Evolutionary conservation across 805 yeast species (phyloP).

Genomic region (Lipomyces yamanashiensis): DNA sequence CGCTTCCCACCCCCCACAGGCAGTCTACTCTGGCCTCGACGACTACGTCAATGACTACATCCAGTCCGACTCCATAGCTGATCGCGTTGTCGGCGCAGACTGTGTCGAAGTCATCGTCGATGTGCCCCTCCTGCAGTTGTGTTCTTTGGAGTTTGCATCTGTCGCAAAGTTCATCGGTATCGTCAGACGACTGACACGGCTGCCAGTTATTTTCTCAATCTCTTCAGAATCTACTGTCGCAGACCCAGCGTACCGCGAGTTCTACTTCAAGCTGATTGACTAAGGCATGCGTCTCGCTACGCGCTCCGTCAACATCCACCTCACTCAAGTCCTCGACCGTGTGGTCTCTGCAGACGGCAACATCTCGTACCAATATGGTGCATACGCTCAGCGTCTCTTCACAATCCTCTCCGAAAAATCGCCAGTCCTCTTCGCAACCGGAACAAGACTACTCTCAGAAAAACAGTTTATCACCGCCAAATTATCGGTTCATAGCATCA

Average conservation of each 20-base stretch:
- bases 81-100: constrained; percentile 67
- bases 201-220: constrained; percentile 82
- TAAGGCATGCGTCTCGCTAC: constrained; percentile 70
- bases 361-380: not conserved
- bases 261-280: constrained; percentile 61
- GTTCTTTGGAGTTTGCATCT: constrained; percentile 47
- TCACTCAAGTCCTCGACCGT: constrained; percentile 5
- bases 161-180: constrained; percentile 74
- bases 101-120: constrained; percentile 88
- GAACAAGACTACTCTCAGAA: constrained; percentile 56
- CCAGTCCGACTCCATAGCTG: constrained; percentile 47
- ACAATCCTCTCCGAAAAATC: constrained; percentile 46
- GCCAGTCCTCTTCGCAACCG: constrained; percentile 77
- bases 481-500: constrained; percentile 18
- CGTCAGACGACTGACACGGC: constrained; percentile 62
- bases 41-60: constrained; percentile 42
- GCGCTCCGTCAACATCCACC: constrained; percentile 18
- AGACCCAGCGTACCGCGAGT: constrained; percentile 36
- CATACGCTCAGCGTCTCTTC: not conserved
- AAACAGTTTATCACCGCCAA: constrained; percentile 53
- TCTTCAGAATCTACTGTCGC: constrained; percentile 47
- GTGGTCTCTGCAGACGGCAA: not conserved
- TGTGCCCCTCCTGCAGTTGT: constrained; percentile 57
- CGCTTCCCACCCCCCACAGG: constrained; percentile 60
- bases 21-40: constrained; percentile 69